Percentiles rank a stretch among this genome's conserved stretches.
phyloP scores from a whole-genome alignment of 106 monocot genomes.

The Dendrobium chrysotoxum region DNA sequence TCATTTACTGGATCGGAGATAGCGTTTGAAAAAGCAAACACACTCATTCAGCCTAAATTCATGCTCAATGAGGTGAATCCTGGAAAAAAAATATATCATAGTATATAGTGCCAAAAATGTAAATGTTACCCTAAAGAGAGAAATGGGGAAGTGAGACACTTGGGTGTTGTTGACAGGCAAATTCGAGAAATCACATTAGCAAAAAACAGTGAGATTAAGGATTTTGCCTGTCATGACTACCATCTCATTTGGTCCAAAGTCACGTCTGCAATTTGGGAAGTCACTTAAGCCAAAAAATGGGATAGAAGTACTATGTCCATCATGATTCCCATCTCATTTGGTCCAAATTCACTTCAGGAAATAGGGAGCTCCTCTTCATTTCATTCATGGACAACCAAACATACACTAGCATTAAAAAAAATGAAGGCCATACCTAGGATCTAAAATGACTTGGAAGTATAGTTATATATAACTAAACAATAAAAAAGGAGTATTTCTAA shows the following conservation, averaged over 20 bases:
- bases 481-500: not conserved
- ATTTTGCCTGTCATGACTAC: not conserved
- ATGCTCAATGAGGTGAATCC: not conserved
- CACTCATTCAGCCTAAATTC: not conserved
- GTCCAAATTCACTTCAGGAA: not conserved
- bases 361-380: not conserved
- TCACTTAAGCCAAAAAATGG: not conserved
- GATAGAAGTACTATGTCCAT: not conserved
- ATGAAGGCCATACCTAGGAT: not conserved
- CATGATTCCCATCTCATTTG: not conserved
- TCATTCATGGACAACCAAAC: not conserved
- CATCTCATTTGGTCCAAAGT: conserved; percentile 1
- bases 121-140: not conserved
- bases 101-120: not conserved
- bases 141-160: not conserved
- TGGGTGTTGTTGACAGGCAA: not conserved
- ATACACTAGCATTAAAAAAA: not conserved
- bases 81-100: not conserved
- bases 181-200: not conserved
- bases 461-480: not conserved
- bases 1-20: not conserved
- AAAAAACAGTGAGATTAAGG: not conserved
- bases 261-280: not conserved
- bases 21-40: not conserved
- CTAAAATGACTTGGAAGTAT: not conserved